Evolutionary conservation across 179 eudicot species (phyloP), one percentile per base, ranked within the genome.

Genomic region (Vitellaria paradoxa): DNA sequence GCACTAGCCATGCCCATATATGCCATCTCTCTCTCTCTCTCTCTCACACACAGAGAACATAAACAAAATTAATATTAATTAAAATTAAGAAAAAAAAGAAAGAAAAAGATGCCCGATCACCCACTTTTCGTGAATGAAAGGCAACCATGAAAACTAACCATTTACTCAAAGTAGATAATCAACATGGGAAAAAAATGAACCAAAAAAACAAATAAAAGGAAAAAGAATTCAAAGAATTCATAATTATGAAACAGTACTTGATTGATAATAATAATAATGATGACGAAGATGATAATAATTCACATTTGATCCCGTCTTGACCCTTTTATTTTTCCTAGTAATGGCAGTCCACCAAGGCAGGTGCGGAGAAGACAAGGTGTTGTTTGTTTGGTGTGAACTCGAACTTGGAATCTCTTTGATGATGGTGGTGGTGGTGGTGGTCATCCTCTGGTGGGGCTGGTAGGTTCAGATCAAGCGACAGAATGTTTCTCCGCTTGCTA

Each of bases 121-220:
- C 83, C 82, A 83, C 88, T 85, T 87, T 87, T 85, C 87, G 85
- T 87, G 88, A 85, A 84, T 81, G 84, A 55, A 80, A 80, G 87
- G 88, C 88, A 86, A 86, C 82, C 89, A 76, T 78, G 77, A 80
- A 82, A 70, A 76, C 87, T 84, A 84, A 75, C 55, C 84, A 78
- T 81, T 84, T 77, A 78, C 81, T 79, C 81, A 79, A 85, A 84
- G 75, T 55, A 8, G 12, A 77, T 80, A 12, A 77, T 72, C 80
- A 77, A 69, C 64, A 56, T 49, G 37, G 37, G 37, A 66, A 64
- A 40, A 55, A 21, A 59, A 7, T 21, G 7, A 13, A 23, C 65
- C 11, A 6, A 64, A 12, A 18, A 8, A 18, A 55, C 8, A 55
- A 20, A 8, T 14, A 3, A 11, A 30, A 24, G 12, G 20, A 66